Evolutionary conservation across 169 alveolate genomes (phyloP), one percentile per base, ranked within the genome.

Genomic region (Pseudocohnilembus persalinus): DNA sequence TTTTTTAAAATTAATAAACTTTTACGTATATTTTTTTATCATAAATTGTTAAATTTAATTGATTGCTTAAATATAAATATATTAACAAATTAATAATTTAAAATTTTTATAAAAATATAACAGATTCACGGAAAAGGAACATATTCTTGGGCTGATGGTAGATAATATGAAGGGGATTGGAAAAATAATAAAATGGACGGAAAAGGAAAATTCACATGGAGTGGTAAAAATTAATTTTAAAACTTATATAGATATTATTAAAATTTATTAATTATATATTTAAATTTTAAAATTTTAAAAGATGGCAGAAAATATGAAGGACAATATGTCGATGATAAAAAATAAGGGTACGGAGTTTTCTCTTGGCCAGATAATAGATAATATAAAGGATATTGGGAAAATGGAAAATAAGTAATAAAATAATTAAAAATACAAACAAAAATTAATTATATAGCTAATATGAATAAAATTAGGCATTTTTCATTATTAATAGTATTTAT

Each of bases 131-230:
- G 96, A 26, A 0, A 63, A 35, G 96, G 96, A 0, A 78, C 72
- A 20, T 93, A 93, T 84, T 35, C 78, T 0, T 93, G 93, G 93
- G 75, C 91, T 20, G 94, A 93, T 82, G 83, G 88, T 1, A 84
- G 92, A 80, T 77, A 81, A 76, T 93, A 91, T 89, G 82, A 85
- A 76, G 96, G 96, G 29, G 89, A 91, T 63, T 93, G 95, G 96
- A 84, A 82, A 65, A 77, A 88, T 72, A 91, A 88, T 81, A 90
- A 89, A 88, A 92, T 91, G 94, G 88, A 93, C 81, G 96, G 96
- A 25, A 82, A 89, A 81, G 96, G 95, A 31, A 83, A 33, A 29
- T 91, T 90, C 49, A 89, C 85, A 72, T 93, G 96, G 96, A 91
- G 92, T 31, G 96, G 91, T 84, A 95, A 94, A 73, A 88, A 85